Base-by-base conservation (phyloP, 1,284 basidiomycete species). In the Boletus smithii region DNA sequence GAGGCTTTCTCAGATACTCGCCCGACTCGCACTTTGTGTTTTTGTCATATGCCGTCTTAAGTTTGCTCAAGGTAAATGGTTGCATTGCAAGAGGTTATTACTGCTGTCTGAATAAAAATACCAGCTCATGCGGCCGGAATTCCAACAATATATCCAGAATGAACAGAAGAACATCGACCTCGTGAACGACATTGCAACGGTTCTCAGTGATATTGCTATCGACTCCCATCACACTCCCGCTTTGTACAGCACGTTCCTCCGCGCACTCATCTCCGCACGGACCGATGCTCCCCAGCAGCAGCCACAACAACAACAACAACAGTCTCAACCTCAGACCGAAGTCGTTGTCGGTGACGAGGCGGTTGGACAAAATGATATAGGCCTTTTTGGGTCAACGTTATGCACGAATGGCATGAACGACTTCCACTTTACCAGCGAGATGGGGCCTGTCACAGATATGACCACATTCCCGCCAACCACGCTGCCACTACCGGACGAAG, bases 11-110 rank as follows among this genome's bases (percentile, higher is more conserved):
- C 65, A 83, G 81, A 51, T 95, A 92, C 66, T 82, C 91, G 0
- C 89, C 92, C 0, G 95, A 98, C 65, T 90, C 91, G 8, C 89
- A 92, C 61, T 95, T 91, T 61, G 91, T 97, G 20, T 88, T 91
- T 73, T 83, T 83, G 44, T 90, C 89, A 10, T 97, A 97, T 69
- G 85, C 90, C 14, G 83, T 94, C 11, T 71, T 95, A 48, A 94
- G 87, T 57, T 71, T 95, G 49, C 72, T 95, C 50, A 95, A 95
- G 81, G 88, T 92, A 46, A 55, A 70, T 69, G 36, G 26, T 48
- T 40, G 38, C 27, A 35, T 36, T 35, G 41, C 24, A 34, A 27
- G n/a, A 23, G 9, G n/a, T 18, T 13, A 31, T 20, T 16, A 2
- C 22, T 35, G 2, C 4, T 40, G 3, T 49, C 49, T 65, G 18